Base-by-base conservation (phyloP, 177 flowering plant species). In the Tripterygium wilfordii region DNA sequence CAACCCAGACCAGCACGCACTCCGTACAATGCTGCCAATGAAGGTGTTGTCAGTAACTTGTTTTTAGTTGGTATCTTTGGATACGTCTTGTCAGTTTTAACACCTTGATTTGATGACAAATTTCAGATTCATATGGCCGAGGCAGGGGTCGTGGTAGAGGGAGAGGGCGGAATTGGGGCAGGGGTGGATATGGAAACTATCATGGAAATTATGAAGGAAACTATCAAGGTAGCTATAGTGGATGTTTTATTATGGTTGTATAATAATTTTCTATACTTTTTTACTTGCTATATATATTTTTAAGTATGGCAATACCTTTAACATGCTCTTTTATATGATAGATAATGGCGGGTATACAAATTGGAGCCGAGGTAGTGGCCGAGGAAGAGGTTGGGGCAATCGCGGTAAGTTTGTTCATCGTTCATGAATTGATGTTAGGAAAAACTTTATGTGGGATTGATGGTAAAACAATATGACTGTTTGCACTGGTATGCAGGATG, bases 61-160 rank as follows among this genome's bases (percentile, higher is more conserved):
- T 17, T 21, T 8, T 30, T 27, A 19, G 18, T 33, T 26, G 21
- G 36, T 13, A 51, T 3, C 14, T 14, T 20, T 20, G n/a, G 21
- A 1, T 4, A 2, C 24, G 2, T 21, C 3, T 13, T 40, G 2
- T 40, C 10, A 10, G 39, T n/a, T 20, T 20, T n/a, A 19, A 22
- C 24, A 40, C 5, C 4, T 38, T 6, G 4, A 15, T 15, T 40
- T 14, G 1, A 1, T 19, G 19, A 29, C 50, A 15, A 16, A 29
- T 27, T 57, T 39, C 53, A 81, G 96, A 85, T 63, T 69, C 82
- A 19, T 71, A 79, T 78, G 85, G 77, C 35, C 69, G 77, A 39
- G 91, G 89, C 20, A 71, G 83, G 39, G 86, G 82, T 37, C 75
- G 68, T 67, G 85, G 74, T 45, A 70, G 72, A 68, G 85, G 81